Percentiles rank a stretch among this genome's conserved stretches.
Evolutionary conservation across 1,139 yeast genomes (phyloP).

Genomic region (Yamadazyma triangularis): DNA sequence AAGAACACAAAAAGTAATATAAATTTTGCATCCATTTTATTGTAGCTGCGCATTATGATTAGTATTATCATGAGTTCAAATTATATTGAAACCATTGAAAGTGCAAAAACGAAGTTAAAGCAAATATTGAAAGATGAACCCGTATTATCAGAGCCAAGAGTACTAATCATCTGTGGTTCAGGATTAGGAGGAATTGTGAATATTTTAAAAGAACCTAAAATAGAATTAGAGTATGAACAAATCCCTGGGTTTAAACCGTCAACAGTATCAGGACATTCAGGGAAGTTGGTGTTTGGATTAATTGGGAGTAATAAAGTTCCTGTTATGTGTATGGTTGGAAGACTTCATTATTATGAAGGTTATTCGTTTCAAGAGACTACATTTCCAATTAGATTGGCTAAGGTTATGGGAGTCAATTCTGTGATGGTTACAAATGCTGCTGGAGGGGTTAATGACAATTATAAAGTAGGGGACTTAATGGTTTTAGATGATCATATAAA

Average conservation of each 20-base stretch:
- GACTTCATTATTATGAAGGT: constrained; percentile 92
- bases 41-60: too few relatives aligned
- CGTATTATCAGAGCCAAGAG: constrained; percentile 42
- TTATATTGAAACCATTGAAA: constrained; percentile 13
- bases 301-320: constrained; percentile 70
- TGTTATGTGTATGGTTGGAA: constrained; percentile 90
- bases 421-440: constrained; percentile 91
- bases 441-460: constrained; percentile 72
- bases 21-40: constrained; percentile 1
- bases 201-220: constrained; percentile 36
- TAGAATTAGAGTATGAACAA: constrained; percentile 55
- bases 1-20: not conserved
- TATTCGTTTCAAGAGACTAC: constrained; percentile 75
- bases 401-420: constrained; percentile 52
- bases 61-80: constrained; percentile 4
- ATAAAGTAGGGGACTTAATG: constrained; percentile 86
- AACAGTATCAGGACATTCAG: constrained; percentile 89
- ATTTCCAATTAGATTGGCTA: constrained; percentile 78
- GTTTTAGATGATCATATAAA: constrained; percentile 84
- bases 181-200: constrained; percentile 86
- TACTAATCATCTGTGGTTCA: constrained; percentile 87
- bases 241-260: constrained; percentile 82
- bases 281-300: constrained; percentile 72
- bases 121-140: constrained; percentile 6
- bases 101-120: constrained; percentile 17